Percentiles rank a stretch among this genome's conserved stretches.
Conservation (phyloP, 768 basidiomycete genomes). For the Lentinula lateritia region DNA sequence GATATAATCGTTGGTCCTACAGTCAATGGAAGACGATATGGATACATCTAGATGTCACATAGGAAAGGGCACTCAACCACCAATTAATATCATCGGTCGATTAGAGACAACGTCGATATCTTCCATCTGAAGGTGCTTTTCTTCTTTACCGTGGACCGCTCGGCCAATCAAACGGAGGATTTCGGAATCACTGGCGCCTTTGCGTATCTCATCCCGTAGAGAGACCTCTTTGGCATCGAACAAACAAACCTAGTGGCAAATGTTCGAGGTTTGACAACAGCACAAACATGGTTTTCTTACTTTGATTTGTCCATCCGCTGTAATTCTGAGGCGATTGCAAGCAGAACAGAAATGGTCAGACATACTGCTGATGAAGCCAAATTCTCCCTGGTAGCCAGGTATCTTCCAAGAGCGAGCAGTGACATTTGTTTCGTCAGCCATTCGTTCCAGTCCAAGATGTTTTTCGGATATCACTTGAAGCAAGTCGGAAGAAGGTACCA, state of each 20-base stretch:
- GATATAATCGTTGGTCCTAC: neutral
- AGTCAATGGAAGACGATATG: neutral
- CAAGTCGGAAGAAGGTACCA: conserved; percentile 71
- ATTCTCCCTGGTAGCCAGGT: conserved; percentile 61
- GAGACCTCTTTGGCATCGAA: conserved; percentile 85
- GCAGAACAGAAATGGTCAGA: conserved; percentile 88
- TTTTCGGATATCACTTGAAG: conserved; percentile 40
- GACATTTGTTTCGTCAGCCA: conserved; percentile 65
- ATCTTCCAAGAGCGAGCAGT: conserved; percentile 80
- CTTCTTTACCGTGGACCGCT: conserved; percentile 70
- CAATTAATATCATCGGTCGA: conserved; percentile 89
- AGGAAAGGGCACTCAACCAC: conserved; percentile 66
- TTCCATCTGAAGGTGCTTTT: conserved; percentile 83
- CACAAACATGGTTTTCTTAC: conserved; percentile 25
- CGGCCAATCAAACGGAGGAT: conserved; percentile 53
- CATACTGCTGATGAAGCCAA: conserved; percentile 93
- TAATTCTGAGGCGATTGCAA: conserved; percentile 80
- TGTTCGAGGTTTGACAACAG: neutral
- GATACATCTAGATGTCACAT: conserved; percentile 13
- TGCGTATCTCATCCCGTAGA: conserved; percentile 67
- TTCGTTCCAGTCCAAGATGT: conserved; percentile 50
- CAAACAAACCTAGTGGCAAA: conserved; percentile 64
- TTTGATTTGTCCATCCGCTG: conserved; percentile 91
- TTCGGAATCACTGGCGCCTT: conserved; percentile 57
- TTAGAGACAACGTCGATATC: conserved; percentile 71